Evolutionary conservation across 176 grass and related monocot genomes (phyloP), one percentile per base, ranked within the genome.

Genomic region (Musa schizocarpa): DNA sequence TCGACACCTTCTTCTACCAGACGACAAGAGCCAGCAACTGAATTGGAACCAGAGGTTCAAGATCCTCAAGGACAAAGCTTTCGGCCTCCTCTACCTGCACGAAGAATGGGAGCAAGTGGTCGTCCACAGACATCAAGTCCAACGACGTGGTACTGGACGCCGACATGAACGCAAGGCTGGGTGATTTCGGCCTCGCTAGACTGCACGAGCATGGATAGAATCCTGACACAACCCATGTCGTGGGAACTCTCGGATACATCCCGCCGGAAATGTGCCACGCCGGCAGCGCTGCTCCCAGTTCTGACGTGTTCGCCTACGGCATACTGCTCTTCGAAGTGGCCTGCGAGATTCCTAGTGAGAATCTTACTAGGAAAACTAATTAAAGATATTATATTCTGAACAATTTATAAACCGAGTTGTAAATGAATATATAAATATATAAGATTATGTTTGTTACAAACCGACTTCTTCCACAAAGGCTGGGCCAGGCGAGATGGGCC

Each of bases 71-170:
- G 71, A 50, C 10, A 16, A 55, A 24, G 71, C 71, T 55, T 55
- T 23, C 2, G 71, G 52, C 22, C 9, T 59, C 29, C 54, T 12
- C 12, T 75, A 59, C 53, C 21, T 59, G 26, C 73, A 75, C 1
- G 73, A 59, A 59, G 73, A 75, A 5, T 75, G 54, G 73, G 53
- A 75, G 73, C 73, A 59, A 49, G 54, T 75, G 13, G 73, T 75
- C 22, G 26, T 59, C 73, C 73, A 75, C 25, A 75, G 53, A 75
- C 73, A 75, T 75, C 27, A 75, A 75, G 23, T 59, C 54, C 16
- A 75, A 24, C 73, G 61, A 75, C 14, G 54, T 75, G 23, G 26
- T 75, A n/a, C 54, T 75, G 13, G 73, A 75, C 43, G 25, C 73
- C 9, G 23, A 48, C 53, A 75, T 75, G 73, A 75, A 75, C 10